Evolutionary conservation across 306 rosid species (phyloP), one percentile per base, ranked within the genome.

Genomic region (Vigna trinervia): DNA sequence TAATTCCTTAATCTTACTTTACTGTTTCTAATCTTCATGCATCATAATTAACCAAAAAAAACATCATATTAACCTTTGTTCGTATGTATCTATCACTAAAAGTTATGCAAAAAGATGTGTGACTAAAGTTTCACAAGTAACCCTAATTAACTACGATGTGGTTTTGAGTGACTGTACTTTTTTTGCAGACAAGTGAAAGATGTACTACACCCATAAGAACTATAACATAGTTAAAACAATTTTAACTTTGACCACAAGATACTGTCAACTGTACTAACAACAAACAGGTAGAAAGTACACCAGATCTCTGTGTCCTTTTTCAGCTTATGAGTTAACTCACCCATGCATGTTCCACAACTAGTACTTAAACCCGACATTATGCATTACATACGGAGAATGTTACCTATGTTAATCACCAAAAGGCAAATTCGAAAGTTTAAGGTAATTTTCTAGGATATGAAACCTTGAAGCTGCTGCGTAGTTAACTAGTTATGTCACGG

Each of bases 401-500:
- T 61, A 26, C 30, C 1, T 5, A 53, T 14, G 8, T 76, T 39
- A 52, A 54, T 63, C 64, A n/a, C 30, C 8, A 71, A 38, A 78
- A 82, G 67, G 67, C 62, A 73, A 57, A 58, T 69, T 46, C 2
- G 32, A 56, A 59, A 77, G 61, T 66, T 32, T 30, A 71, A 8
- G 58, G 74, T 38, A 4, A 13, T 32, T 45, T 45, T 38, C 71
- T 32, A 63, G n/a, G 5, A 15, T 47, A 47, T 6, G 60, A 17
- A 64, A 59, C 71, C 48, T 65, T 45, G 38, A 51, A 60, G 66
- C 66, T 62, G 22, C 58, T 68, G 78, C 73, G 13, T 30, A 48
- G 66, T 69, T 75, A 68, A 76, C 59, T 81, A 73, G 76, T 73
- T 17, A 67, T 73, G 78, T 73, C 78, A 36, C 80, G 73, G 11